phyloP scores from a whole-genome alignment of 176 grass and related monocot genomes.

The Elaeis guineensis region DNA sequence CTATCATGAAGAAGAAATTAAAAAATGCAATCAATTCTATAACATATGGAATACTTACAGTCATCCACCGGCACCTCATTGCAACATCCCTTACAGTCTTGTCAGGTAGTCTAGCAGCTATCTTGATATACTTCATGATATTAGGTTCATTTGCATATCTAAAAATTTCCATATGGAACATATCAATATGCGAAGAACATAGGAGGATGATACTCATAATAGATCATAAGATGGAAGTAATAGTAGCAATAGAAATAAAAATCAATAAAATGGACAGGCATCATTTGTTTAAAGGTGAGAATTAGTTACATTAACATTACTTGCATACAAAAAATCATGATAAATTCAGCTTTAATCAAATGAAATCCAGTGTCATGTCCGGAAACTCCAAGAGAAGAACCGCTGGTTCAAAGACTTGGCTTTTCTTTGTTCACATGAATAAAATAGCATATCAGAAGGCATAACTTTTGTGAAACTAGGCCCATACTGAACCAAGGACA shows the following conservation, averaged over 20 bases:
- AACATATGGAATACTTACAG: slow-evolving; percentile 37
- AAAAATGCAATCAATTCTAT: slow-evolving; percentile 14
- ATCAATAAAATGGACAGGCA: too few species aligned
- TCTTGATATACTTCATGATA: slow-evolving; percentile 98
- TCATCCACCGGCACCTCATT: slow-evolving; percentile 64
- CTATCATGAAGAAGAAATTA: slow-evolving; percentile 2
- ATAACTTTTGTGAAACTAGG: too few species aligned
- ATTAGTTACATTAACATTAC: too few species aligned
- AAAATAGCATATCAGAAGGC: too few species aligned
- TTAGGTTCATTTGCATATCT: slow-evolving; percentile 72
- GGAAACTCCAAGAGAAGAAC: too few species aligned
- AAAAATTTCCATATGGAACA: slow-evolving; percentile 15
- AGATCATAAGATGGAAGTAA: slow-evolving; percentile 21
- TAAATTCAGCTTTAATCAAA: too few species aligned
- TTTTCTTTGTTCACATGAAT: too few species aligned
- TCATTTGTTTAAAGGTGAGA: too few species aligned
- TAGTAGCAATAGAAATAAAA: background rate
- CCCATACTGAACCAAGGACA: too few species aligned
- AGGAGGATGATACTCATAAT: background rate
- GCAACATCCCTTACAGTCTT: slow-evolving; percentile 96
- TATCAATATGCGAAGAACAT: background rate
- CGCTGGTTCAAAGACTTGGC: too few species aligned
- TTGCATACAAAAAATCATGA: too few species aligned
- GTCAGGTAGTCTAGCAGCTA: slow-evolving; percentile 77
- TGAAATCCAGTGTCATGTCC: too few species aligned